Evolutionary conservation across 179 eudicot species (phyloP), one percentile per base, ranked within the genome.

Genomic region (Patellifolia procumbens): DNA sequence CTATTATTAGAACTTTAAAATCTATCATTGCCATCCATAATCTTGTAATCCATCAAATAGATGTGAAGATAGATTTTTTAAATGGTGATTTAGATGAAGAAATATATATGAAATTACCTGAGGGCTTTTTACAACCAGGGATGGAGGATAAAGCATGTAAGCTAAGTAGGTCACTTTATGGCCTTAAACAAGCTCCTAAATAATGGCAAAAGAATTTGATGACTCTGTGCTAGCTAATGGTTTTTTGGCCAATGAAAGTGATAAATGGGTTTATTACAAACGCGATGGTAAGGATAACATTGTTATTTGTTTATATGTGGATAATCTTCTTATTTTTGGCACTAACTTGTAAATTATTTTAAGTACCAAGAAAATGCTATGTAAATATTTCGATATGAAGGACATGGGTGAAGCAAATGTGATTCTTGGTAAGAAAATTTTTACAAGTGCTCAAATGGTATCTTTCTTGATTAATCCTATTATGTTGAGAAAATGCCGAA

Each of bases 291-390:
- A n/a, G 37, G 49, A 37, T 35, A 35, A 49, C 39, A 29, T 65
- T 19, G 28, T 65, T 2, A 65, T 65, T 17, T 37, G 51, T 39
- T 65, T 35, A 20, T 65, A 65, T 65, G 70, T 65, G 2, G 70
- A 65, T 20, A 29, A 65, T 65, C 70, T 65, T 35, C 51, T 46
- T 46, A 65, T 65, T 37, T 65, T 65, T 65, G 49, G 70, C 39
- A 35, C 70, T 65, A 65, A 39, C 39, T 4, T 35, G 5, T 6
- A 48, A 0, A 35, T 65, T 5, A 65, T 65, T 64, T 17, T 37
- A 0, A 16, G 28, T 3, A 60, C n/a, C n/a, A n/a, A n/a, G n/a
- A n/a, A n/a, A n/a, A n/a, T n/a, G n/a, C n/a, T n/a, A n/a, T n/a
- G n/a, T n/a, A n/a, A n/a, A n/a, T n/a, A n/a, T n/a, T n/a, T n/a